Conservation (phyloP, 805 yeast genomes). For the Candida ovalis region DNA sequence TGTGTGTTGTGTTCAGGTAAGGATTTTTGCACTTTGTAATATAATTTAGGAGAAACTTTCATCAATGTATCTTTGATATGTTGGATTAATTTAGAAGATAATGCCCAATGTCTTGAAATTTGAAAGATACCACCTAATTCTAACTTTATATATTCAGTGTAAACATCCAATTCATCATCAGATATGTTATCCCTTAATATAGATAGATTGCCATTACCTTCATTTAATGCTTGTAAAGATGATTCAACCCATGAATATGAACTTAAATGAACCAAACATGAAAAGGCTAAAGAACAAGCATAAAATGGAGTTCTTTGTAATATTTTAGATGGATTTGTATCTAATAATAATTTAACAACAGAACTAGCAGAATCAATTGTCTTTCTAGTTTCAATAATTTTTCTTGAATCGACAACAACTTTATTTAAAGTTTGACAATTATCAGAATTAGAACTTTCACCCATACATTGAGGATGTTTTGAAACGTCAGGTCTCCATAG, state of each 20-base stretch:
- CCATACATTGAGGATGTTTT: constrained; percentile 36
- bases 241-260: constrained; percentile 52
- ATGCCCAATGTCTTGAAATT: constrained; percentile 48
- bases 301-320: constrained; percentile 45
- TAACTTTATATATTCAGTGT: constrained; percentile 45
- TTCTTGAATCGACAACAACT: constrained; percentile 38
- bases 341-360: constrained; percentile 42
- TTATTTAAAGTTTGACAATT: constrained; percentile 30
- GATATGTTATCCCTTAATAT: constrained; percentile 25
- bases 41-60: constrained; percentile 41
- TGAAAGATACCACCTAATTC: constrained; percentile 47
- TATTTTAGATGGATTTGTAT: constrained; percentile 42
- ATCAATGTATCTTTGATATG: constrained; percentile 44
- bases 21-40: constrained; percentile 33
- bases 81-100: constrained; percentile 43
- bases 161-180: constrained; percentile 37
- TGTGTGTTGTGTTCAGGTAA: constrained; percentile 16
- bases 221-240: constrained; percentile 18
- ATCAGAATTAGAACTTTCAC: constrained; percentile 23
- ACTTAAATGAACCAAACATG: constrained; percentile 48
- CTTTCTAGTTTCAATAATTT: constrained; percentile 49
- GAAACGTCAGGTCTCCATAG: constrained; percentile 48
- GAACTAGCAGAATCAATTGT: constrained; percentile 53
- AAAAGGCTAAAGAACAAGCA: constrained; percentile 52
- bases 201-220: constrained; percentile 8